phyloP scores from a whole-genome alignment of 2,329 filamentous ascomycete species.

The Claviceps sorghi region DNA sequence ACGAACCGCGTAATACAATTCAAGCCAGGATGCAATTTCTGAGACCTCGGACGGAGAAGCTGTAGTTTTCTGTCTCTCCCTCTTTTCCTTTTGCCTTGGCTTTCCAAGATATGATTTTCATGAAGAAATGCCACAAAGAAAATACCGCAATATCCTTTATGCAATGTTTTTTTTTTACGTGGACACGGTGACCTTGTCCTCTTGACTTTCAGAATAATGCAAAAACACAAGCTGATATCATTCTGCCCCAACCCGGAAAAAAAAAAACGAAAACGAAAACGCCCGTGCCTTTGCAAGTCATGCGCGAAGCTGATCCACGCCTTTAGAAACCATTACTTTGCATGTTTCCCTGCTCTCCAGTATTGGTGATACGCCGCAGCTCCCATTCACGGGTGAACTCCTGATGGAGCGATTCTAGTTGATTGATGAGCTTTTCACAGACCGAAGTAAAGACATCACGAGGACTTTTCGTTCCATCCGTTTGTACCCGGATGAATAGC shows the following conservation, averaged over 20 bases:
- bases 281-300: conserved; percentile 9
- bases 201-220: background rate
- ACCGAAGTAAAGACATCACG: conserved; percentile 72
- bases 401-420: conserved; percentile 64
- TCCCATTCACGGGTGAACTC: conserved; percentile 91
- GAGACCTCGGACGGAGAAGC: background rate
- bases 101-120: background rate
- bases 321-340: conserved; percentile 20
- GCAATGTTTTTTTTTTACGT: background rate
- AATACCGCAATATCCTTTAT: background rate
- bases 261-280: no score
- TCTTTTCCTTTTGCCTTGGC: background rate
- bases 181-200: background rate
- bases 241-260: conserved; percentile 2
- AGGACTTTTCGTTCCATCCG: conserved; percentile 76
- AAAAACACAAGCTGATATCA: conserved; percentile 2
- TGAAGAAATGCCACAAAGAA: background rate
- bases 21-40: background rate
- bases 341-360: conserved; percentile 40
- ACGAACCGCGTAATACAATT: background rate
- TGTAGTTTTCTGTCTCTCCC: background rate
- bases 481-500: conserved; percentile 68
- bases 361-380: conserved; percentile 68
- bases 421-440: conserved; percentile 68
- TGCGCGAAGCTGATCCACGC: background rate